Base-by-base conservation (phyloP, 352 stramenopile species). In the Globisporangium apiculatum region DNA sequence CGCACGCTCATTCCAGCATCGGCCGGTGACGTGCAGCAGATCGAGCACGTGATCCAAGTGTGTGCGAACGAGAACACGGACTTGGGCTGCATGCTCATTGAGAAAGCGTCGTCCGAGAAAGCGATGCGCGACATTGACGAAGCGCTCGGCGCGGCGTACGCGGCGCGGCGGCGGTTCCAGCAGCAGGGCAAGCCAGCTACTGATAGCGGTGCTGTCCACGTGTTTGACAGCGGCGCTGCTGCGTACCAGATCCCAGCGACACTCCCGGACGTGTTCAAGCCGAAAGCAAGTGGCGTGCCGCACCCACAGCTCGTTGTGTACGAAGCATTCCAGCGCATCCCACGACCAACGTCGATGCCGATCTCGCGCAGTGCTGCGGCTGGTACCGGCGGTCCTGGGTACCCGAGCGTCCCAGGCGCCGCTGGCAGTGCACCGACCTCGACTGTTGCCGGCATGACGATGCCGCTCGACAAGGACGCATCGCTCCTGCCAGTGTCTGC, bases 41-140 rank as follows among this genome's bases (percentile, higher is more conserved):
- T 99, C 48, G 96, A 99, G 58, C 95, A 99, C 64, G 97, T 98
- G 59, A 96, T 99, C 43, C 90, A 97, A 57, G 94, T 98, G 37
- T 99, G 96, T 68, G 95, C 95, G 5, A 98, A 96, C 35, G 97
- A 99, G 55, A 99, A 99, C 76, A 88, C 98, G n/a, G 97, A 99
- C 63, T 67, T 99, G 31, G 97, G 97, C 35, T 99, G 96, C 70
- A 98, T 98, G 87, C 75, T 99, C 17, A 99, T 99, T 64, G 97
- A 99, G 72, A 99, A 99, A 83, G 97, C 97, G 17, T 98, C 97
- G 17, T 99, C 94, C 5, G 97, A 99, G 65, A 99, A 99, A 70
- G 97, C 97, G 3, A 97, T 98, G 72, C 83, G 95, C 6, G 96
- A 99, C 60, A 97, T 99, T 60, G 97, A 99, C 67, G 95, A 99